phyloP scores from a whole-genome alignment of 2,329 filamentous ascomycete genomes.

The Cladosporium sp. region DNA sequence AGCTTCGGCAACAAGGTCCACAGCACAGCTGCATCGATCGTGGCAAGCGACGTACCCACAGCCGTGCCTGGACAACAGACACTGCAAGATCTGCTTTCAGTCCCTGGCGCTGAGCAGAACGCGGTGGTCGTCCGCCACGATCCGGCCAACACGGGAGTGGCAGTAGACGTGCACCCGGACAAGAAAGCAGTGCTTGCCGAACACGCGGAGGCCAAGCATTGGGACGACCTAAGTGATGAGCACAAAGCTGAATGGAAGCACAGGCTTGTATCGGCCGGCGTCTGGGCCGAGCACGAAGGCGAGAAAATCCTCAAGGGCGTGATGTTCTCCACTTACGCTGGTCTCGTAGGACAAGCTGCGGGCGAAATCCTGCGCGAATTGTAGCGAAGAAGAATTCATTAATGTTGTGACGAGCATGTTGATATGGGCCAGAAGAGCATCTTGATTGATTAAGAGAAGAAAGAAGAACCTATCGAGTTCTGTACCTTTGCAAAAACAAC shows the following conservation, averaged over 20 bases:
- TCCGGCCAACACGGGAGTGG: constrained; percentile 39
- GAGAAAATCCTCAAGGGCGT: constrained; percentile 75
- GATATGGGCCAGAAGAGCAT: background rate
- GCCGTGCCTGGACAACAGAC: constrained; percentile 18
- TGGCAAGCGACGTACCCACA: constrained; percentile 12
- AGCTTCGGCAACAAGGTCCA: constrained; percentile 31
- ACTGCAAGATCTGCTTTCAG: constrained; percentile 25
- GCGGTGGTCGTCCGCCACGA: constrained; percentile 42
- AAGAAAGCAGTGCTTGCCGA: constrained; percentile 45
- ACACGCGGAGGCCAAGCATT: constrained; percentile 57
- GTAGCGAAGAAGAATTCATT: background rate
- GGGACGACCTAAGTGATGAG: constrained; percentile 67
- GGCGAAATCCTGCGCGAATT: constrained; percentile 23
- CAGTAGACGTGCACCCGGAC: constrained; percentile 37
- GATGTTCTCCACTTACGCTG: constrained; percentile 72
- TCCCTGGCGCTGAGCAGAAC: constrained; percentile 30
- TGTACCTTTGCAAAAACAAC: background rate
- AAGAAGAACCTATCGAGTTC: background rate
- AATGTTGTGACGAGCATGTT: background rate
- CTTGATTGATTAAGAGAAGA: background rate
- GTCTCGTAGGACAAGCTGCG: constrained; percentile 53
- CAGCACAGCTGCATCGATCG: constrained; percentile 26
- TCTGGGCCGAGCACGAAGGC: constrained; percentile 78
- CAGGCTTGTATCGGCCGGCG: constrained; percentile 66
- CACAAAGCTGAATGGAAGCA: constrained; percentile 70